Percentiles rank a stretch among this genome's conserved stretches.
Evolutionary conservation across 2,329 filamentous ascomycete species (phyloP).

Genomic region (Aquanectria penicillioides): DNA sequence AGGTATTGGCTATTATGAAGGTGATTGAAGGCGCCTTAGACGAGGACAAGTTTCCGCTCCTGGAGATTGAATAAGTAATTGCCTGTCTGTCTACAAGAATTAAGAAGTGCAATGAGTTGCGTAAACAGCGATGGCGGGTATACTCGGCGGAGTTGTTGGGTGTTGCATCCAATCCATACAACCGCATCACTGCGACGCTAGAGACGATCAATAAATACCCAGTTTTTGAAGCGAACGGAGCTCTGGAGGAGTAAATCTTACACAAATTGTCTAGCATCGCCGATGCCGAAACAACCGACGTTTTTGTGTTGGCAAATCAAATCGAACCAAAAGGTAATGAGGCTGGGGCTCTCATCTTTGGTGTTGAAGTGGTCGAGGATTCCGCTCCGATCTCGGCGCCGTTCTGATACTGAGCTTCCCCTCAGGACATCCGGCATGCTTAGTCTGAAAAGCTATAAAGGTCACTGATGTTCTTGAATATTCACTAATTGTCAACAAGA

Average conservation of each 20-base stretch:
- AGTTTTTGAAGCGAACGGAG: background rate
- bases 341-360: slow-evolving; percentile 11
- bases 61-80: slow-evolving; percentile 57
- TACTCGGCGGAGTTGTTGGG: background rate
- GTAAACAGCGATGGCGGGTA: background rate
- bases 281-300: slow-evolving; percentile 4
- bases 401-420: slow-evolving; percentile 23
- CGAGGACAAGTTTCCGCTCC: slow-evolving; percentile 61
- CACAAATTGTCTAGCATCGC: slow-evolving; percentile 35
- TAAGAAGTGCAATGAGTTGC: background rate
- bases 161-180: background rate
- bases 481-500: background rate
- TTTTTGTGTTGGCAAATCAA: slow-evolving; percentile 21
- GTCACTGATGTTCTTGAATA: background rate
- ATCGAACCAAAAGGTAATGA: slow-evolving; percentile 21
- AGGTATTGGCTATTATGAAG: slow-evolving; percentile 84
- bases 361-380: slow-evolving; percentile 14
- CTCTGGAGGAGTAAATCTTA: background rate
- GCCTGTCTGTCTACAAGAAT: background rate
- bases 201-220: background rate
- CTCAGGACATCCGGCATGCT: slow-evolving; percentile 19
- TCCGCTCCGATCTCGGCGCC: slow-evolving; percentile 39
- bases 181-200: background rate
- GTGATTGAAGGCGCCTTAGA: slow-evolving; percentile 79
- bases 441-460: slow-evolving; percentile 29